Evolutionary conservation across 2,329 filamentous ascomycete species (phyloP).

Genomic region (Phyllosticta citrichinensis): DNA sequence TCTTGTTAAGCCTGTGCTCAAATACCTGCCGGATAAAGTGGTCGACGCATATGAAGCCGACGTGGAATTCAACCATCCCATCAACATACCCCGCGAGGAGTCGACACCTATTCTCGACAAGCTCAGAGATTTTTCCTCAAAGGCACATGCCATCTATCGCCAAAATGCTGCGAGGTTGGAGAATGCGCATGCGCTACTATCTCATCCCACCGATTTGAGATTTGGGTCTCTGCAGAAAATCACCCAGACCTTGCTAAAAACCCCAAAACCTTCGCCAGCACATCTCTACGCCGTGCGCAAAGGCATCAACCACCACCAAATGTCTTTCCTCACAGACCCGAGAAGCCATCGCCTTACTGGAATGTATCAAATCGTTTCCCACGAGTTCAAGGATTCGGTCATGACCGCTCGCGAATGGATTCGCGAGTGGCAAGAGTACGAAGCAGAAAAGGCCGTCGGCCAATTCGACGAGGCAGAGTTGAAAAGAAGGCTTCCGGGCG

Average conservation of each 20-base stretch:
- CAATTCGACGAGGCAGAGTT: not conserved
- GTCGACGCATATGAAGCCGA: constrained; percentile 18
- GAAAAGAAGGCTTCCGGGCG: constrained; percentile 13
- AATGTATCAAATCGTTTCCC: constrained; percentile 54
- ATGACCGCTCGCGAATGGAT: constrained; percentile 42
- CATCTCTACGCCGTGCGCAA: constrained; percentile 62
- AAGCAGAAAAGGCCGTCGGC: constrained; percentile 20
- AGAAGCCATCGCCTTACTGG: constrained; percentile 42
- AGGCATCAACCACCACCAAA: constrained; percentile 49
- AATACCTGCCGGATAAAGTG: constrained; percentile 40
- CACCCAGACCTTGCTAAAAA: constrained; percentile 31
- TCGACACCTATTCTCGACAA: constrained; percentile 34
- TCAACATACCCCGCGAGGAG: constrained; percentile 36
- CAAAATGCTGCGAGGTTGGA: constrained; percentile 37
- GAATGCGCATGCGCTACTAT: constrained; percentile 38
- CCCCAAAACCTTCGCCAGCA: constrained; percentile 33
- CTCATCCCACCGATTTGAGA: constrained; percentile 33
- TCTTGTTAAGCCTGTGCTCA: constrained; percentile 37
- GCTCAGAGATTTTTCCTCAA: constrained; percentile 34
- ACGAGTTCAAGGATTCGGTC: constrained; percentile 44
- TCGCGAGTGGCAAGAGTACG: constrained; percentile 43
- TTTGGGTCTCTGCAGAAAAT: constrained; percentile 40
- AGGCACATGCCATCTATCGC: constrained; percentile 40
- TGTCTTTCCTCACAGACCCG: constrained; percentile 49
- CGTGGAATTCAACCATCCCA: not conserved